Conservation (phyloP, 352 stramenopile species). For the Phytophthora crassamura region DNA sequence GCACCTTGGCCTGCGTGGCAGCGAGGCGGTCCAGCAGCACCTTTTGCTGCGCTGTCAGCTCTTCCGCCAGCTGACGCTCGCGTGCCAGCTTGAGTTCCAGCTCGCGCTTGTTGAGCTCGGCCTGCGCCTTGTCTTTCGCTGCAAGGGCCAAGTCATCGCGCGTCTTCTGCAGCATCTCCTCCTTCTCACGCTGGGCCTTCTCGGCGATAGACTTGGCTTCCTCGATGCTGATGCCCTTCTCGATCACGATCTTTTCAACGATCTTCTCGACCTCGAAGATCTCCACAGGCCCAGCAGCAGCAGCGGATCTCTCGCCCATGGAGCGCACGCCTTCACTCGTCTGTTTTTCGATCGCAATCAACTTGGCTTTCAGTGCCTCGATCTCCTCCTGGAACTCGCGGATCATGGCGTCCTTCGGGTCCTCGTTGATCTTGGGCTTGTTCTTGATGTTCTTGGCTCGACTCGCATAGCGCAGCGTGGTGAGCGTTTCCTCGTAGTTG, state of each 20-base stretch:
- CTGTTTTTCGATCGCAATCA: too few relatives aligned
- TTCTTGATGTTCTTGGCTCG: conserved; percentile 65
- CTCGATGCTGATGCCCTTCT: conserved; percentile 85
- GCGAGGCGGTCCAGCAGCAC: conserved; percentile 88
- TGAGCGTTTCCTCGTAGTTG: conserved; percentile 69
- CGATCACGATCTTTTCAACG: conserved; percentile 84
- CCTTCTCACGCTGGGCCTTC: conserved; percentile 76
- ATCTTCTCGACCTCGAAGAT: conserved; percentile 87
- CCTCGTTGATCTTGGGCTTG: conserved; percentile 54
- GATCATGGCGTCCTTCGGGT: conserved; percentile 59
- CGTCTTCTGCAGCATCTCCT: conserved; percentile 73
- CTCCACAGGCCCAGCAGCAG: conserved; percentile 10
- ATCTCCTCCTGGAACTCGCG: conserved; percentile 49
- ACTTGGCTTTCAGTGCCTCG: background rate
- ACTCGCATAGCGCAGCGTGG: conserved; percentile 67
- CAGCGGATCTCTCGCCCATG: background rate
- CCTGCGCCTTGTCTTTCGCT: conserved; percentile 82
- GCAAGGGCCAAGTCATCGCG: conserved; percentile 72
- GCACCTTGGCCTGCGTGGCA: conserved; percentile 92
- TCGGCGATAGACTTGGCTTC: conserved; percentile 75
- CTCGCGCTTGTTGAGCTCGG: conserved; percentile 90
- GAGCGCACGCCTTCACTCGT: too few relatives aligned
- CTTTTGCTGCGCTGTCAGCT: conserved; percentile 77
- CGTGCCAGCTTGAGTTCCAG: conserved; percentile 86
- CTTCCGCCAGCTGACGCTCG: conserved; percentile 81